Percentiles rank a stretch among this genome's conserved stretches.
phyloP scores from a whole-genome alignment of 1,284 basidiomycete species.

The Cutaneotrichosporon spelunceum region DNA sequence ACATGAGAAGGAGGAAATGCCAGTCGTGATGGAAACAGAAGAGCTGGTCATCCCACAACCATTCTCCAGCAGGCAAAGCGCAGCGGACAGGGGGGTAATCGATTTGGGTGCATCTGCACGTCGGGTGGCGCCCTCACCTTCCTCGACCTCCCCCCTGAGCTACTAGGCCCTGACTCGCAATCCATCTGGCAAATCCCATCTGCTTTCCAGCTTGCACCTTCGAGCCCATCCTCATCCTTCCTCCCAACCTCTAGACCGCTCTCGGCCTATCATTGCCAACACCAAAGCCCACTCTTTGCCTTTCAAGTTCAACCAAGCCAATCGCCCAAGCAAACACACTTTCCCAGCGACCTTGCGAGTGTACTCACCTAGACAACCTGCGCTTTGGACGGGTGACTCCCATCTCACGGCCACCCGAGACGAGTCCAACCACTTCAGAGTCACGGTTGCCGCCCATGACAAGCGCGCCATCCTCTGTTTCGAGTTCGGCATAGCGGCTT shows the following conservation, averaged over 20 bases:
- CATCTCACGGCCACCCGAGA: slow-evolving; percentile 13
- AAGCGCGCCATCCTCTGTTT: slow-evolving; percentile 8
- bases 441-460: slow-evolving; percentile 9
- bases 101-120: no score
- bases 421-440: neutral
- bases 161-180: neutral
- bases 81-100: no score
- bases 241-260: neutral
- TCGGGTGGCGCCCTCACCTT: neutral
- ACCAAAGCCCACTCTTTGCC: neutral
- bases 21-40: no score
- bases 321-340: neutral
- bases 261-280: neutral
- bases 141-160: neutral
- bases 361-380: slow-evolving; percentile 46
- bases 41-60: no score
- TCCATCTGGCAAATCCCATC: no score
- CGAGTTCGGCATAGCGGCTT: slow-evolving; percentile 3
- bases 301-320: neutral
- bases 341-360: neutral
- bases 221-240: neutral
- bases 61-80: no score
- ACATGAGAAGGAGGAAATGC: no score
- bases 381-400: slow-evolving; percentile 46
- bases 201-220: no score